Evolutionary conservation across 148 eudicot genomes (phyloP).

Genomic region (Limonium bicolor): DNA sequence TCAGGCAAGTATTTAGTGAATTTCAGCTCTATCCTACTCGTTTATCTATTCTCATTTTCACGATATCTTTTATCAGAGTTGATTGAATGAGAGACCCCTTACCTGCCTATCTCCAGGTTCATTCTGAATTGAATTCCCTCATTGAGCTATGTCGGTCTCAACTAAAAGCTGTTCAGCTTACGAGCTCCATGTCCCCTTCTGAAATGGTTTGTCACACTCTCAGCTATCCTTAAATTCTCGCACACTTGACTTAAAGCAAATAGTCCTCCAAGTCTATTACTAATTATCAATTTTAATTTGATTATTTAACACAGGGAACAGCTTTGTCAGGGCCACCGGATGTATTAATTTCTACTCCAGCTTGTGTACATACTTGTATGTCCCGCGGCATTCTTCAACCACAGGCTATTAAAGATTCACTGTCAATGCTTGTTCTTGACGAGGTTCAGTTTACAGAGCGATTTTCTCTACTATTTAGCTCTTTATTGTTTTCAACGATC

Average conservation of each 20-base stretch:
- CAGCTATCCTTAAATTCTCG: too few species aligned
- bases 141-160: conserved; percentile 72
- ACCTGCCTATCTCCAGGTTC: conserved; percentile 43
- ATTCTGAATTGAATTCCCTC: conserved; percentile 42
- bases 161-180: conserved; percentile 58
- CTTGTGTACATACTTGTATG: conserved; percentile 61
- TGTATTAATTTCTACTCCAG: conserved; percentile 76
- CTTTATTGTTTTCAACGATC: neutral
- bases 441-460: conserved; percentile 54
- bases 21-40: neutral
- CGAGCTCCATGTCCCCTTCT: conserved; percentile 40
- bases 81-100: too few species aligned
- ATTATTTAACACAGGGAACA: conserved; percentile 29
- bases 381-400: conserved; percentile 39
- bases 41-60: neutral
- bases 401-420: conserved; percentile 61
- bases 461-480: too few species aligned
- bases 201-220: conserved; percentile 87
- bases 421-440: conserved; percentile 76
- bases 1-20: conserved; percentile 25
- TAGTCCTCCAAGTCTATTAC: too few species aligned
- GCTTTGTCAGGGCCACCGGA: conserved; percentile 76
- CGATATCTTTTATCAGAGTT: too few species aligned
- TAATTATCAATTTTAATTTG: neutral
- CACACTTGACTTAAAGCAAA: too few species aligned